Evolutionary conservation across 768 basidiomycete genomes (phyloP).

Genomic region (Boletus rufocinnamomeus): DNA sequence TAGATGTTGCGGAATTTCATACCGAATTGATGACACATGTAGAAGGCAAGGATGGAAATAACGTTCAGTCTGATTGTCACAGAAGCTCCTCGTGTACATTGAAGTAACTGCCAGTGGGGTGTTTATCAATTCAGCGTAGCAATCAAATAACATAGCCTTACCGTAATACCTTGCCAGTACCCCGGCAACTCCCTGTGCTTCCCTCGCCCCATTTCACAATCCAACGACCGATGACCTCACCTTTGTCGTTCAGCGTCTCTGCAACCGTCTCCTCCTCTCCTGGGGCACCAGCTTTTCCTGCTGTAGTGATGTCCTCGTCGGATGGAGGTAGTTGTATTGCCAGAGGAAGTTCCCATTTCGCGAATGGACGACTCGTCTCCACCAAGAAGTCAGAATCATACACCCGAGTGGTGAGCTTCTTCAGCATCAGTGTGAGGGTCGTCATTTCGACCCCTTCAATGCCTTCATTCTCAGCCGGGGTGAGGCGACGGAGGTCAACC

Average conservation of each 20-base stretch:
- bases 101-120: constrained; percentile 47
- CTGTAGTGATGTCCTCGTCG: constrained; percentile 34
- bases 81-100: constrained; percentile 56
- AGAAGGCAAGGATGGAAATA: background rate
- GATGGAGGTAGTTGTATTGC: constrained; percentile 47
- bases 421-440: constrained; percentile 62
- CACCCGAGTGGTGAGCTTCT: constrained; percentile 63
- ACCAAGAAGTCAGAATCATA: constrained; percentile 76
- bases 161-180: constrained; percentile 67
- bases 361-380: constrained; percentile 66
- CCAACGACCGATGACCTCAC: constrained; percentile 72
- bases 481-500: constrained; percentile 54
- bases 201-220: constrained; percentile 72
- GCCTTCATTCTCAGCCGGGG: constrained; percentile 43
- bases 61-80: constrained; percentile 10
- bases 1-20: background rate
- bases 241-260: constrained; percentile 63
- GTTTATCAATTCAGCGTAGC: constrained; percentile 1
- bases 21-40: background rate
- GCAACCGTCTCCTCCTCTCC: constrained; percentile 78
- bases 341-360: constrained; percentile 77
- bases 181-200: constrained; percentile 62
- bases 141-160: constrained; percentile 36
- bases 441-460: constrained; percentile 67
- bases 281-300: constrained; percentile 36